Percentiles rank a stretch among this genome's conserved stretches.
phyloP scores from a whole-genome alignment of 768 basidiomycete species.

The Macrolepiota albuminosa region DNA sequence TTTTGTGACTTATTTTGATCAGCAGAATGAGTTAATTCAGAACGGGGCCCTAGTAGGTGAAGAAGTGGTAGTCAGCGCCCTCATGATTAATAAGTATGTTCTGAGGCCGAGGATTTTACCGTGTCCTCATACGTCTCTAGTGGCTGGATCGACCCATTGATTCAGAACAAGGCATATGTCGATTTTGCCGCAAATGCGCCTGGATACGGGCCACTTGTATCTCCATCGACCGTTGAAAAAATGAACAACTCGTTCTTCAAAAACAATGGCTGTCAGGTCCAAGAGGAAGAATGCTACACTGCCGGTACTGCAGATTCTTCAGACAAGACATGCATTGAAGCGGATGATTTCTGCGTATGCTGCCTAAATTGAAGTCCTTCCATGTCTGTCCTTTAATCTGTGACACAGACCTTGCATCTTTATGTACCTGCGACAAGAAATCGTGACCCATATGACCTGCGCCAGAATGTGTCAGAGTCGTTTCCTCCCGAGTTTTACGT shows the following conservation, averaged over 20 bases:
- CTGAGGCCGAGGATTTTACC: not conserved
- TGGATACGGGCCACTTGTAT: conserved; percentile 61
- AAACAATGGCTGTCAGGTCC: conserved; percentile 46
- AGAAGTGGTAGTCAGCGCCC: conserved; percentile 47
- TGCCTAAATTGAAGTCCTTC: not conserved
- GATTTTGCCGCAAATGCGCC: conserved; percentile 59
- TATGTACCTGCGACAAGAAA: conserved; percentile 47
- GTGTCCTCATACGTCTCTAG: conserved; percentile 23
- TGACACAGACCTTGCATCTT: conserved; percentile 36
- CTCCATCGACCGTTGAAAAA: conserved; percentile 35
- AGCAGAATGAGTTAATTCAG: conserved; percentile 52
- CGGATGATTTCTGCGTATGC: conserved; percentile 54
- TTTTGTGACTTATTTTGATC: conserved; percentile 60
- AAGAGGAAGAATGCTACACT: conserved; percentile 52
- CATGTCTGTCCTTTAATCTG: not conserved
- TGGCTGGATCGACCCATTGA: conserved; percentile 62
- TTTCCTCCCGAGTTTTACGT: conserved; percentile 60
- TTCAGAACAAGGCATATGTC: conserved; percentile 58
- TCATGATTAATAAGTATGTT: conserved; percentile 60
- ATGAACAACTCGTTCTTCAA: conserved; percentile 46
- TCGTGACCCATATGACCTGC: conserved; percentile 50
- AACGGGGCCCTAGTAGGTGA: conserved; percentile 42
- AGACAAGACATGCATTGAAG: conserved; percentile 44
- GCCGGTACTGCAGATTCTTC: conserved; percentile 45
- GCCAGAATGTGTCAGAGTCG: conserved; percentile 45